Percentiles rank a stretch among this genome's conserved stretches.
Conservation (phyloP, 179 eudicot species). For the Beta macrorhiza region DNA sequence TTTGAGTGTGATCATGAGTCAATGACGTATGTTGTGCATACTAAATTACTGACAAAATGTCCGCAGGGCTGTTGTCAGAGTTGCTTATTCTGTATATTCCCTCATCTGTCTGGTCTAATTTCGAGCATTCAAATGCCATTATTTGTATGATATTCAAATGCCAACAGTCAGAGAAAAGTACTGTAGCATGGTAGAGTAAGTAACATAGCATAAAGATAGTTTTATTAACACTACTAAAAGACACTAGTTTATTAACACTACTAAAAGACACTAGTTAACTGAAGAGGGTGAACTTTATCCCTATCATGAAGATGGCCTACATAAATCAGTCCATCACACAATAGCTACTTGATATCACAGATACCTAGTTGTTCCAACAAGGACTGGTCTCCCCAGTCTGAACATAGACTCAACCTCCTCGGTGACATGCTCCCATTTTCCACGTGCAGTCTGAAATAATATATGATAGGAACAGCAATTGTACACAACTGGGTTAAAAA, state of each 20-base stretch:
- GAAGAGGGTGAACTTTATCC: background rate
- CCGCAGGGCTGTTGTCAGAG: background rate
- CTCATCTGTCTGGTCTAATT: too few species aligned
- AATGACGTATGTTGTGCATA: background rate
- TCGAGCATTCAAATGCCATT: background rate
- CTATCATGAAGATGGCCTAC: background rate
- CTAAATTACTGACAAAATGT: background rate
- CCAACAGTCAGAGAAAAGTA: background rate
- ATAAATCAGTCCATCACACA: background rate
- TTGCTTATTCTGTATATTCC: background rate
- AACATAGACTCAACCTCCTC: constrained; percentile 88
- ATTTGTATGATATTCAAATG: background rate
- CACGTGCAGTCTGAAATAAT: constrained; percentile 68
- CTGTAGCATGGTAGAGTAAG: background rate
- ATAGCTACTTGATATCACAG: constrained; percentile 7
- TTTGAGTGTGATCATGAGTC: background rate
- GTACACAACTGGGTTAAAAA: constrained; percentile 13
- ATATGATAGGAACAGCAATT: constrained; percentile 19
- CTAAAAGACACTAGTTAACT: background rate
- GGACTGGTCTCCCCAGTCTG: constrained; percentile 83
- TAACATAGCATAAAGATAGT: background rate
- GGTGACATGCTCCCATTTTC: constrained; percentile 84
- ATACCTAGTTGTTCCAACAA: constrained; percentile 97
- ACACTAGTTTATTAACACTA: background rate
- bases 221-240: constrained; percentile 1